A percentile compares a stretch with the other conserved stretches of the same genome.
Evolutionary conservation across 83 land plant species (phyloP).

Genomic region (Picea abies): DNA sequence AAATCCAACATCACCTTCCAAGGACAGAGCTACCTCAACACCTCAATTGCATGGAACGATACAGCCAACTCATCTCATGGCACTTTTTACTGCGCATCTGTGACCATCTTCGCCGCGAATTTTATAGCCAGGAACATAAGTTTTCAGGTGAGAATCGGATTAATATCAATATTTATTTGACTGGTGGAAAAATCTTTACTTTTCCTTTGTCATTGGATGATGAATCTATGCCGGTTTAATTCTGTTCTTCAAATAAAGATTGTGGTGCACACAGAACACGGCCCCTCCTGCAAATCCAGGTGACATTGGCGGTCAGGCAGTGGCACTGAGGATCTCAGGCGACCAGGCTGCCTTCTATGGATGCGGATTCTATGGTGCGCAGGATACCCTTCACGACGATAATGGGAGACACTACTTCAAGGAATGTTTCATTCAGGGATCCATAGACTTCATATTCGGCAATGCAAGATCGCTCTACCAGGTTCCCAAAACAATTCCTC

Average conservation of each 20-base stretch:
- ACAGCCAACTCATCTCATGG: conserved; percentile 58
- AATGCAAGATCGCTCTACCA: conserved; percentile 67
- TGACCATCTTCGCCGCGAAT: conserved; percentile 47
- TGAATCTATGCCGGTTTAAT: not conserved
- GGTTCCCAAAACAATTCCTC: conserved; percentile 29
- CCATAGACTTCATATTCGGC: conserved; percentile 81
- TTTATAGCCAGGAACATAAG: conserved; percentile 64
- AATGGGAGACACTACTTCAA: conserved; percentile 73
- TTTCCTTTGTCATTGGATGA: not conserved
- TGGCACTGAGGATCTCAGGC: conserved; percentile 62
- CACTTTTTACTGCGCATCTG: conserved; percentile 36
- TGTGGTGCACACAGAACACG: conserved; percentile 36
- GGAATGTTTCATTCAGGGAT: conserved; percentile 72
- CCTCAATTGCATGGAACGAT: conserved; percentile 59
- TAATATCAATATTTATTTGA: too few relatives aligned
- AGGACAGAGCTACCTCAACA: conserved; percentile 53
- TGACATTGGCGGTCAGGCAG: conserved; percentile 60
- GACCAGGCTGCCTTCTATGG: conserved; percentile 76
- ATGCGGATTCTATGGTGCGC: conserved; percentile 71
- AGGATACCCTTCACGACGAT: conserved; percentile 77
- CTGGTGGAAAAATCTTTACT: too few relatives aligned
- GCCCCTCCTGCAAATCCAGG: conserved; percentile 65
- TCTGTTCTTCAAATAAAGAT: not conserved
- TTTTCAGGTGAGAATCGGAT: conserved; percentile 36
- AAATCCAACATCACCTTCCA: conserved; percentile 58